These are phyloP conservation scores for Starmera amethionina DNA, from an alignment of 805 yeast species.

Conservation along the genomic window DNA sequence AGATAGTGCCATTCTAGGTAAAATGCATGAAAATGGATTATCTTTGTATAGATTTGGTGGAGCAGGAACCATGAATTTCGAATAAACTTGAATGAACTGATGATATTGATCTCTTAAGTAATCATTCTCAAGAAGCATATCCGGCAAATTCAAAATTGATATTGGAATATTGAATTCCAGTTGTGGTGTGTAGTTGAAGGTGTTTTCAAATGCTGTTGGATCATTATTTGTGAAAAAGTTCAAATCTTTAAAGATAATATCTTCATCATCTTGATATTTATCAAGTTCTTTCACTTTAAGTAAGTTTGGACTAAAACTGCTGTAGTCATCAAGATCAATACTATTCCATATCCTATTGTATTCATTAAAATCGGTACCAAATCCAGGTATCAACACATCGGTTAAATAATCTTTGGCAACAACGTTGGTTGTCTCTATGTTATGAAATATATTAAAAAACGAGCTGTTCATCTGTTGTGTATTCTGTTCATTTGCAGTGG, in stretches of 20 bases:
- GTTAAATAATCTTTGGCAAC: background rate
- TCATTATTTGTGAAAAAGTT: too few relatives aligned
- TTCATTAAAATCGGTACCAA: too few relatives aligned
- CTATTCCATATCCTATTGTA: too few relatives aligned
- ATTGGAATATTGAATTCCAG: too few relatives aligned
- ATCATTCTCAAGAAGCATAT: constrained; percentile 47
- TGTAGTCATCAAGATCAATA: too few relatives aligned
- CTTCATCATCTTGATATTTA: too few relatives aligned
- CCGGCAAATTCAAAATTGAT: constrained; percentile 33
- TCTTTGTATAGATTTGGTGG: constrained; percentile 43
- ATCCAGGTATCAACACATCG: background rate
- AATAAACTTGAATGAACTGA: constrained; percentile 51
- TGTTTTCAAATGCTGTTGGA: too few relatives aligned
- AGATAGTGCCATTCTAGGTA: constrained; percentile 61
- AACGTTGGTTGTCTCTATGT: background rate
- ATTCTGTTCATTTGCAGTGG: background rate
- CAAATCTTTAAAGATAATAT: too few relatives aligned
- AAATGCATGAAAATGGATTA: constrained; percentile 55
- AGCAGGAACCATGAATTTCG: constrained; percentile 55
- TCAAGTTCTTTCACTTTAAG: too few relatives aligned
- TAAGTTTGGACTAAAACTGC: too few relatives aligned
- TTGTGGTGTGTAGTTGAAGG: too few relatives aligned
- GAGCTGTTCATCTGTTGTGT: background rate
- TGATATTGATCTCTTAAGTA: constrained; percentile 52
- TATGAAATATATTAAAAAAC: background rate